Percentiles rank a stretch among this genome's conserved stretches.
Conservation (phyloP, 169 alveolate genomes). For the Plasmodium gonderi region DNA sequence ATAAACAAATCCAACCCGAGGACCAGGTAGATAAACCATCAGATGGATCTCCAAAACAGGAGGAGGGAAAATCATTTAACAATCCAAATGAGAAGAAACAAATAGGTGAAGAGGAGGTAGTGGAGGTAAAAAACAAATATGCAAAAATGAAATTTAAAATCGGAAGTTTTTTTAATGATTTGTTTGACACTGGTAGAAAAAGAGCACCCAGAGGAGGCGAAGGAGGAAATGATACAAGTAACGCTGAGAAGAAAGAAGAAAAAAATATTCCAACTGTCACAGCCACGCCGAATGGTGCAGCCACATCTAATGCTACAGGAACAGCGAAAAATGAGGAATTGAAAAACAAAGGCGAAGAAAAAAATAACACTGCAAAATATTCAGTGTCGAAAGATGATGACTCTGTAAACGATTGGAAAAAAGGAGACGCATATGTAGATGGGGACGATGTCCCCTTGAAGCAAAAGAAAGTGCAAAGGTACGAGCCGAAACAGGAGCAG, state of each 20-base stretch:
- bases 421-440: neutral
- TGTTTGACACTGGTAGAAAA: slow-evolving; percentile 31
- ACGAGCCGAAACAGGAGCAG: neutral
- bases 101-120: neutral
- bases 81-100: neutral
- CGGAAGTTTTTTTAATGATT: slow-evolving; percentile 30
- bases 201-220: neutral
- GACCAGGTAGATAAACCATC: neutral
- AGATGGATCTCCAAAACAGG: no score
- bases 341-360: neutral
- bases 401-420: neutral
- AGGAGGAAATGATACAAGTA: neutral
- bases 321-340: neutral
- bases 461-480: neutral
- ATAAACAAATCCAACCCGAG: neutral
- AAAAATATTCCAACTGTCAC: neutral
- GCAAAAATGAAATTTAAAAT: neutral
- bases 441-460: neutral
- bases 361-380: no score
- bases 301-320: neutral
- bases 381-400: no score
- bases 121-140: neutral
- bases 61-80: no score
- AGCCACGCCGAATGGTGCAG: no score
- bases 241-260: neutral